Evolutionary conservation across 2,329 filamentous ascomycete species (phyloP).

Genomic region (Cryphonectria nitschkei): DNA sequence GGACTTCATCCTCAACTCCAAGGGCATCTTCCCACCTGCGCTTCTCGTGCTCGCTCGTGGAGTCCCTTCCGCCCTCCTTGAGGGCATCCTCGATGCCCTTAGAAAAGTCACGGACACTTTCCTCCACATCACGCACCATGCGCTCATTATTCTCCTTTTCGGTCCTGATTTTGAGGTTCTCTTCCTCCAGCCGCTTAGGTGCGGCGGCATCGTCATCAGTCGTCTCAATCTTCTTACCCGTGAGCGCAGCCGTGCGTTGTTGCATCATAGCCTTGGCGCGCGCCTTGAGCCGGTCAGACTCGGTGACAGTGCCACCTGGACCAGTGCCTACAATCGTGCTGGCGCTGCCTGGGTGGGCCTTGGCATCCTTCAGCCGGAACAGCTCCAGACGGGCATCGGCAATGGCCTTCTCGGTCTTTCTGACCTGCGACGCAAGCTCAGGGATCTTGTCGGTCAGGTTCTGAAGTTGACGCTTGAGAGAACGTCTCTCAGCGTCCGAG

Average conservation of each 20-base stretch:
- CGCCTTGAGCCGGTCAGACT: slow-evolving; percentile 92
- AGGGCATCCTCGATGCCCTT: slow-evolving; percentile 83
- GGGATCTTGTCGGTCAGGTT: slow-evolving; percentile 87
- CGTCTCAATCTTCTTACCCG: slow-evolving; percentile 76
- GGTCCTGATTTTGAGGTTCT: slow-evolving; percentile 76
- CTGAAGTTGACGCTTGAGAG: slow-evolving; percentile 88
- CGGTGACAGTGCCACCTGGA: slow-evolving; percentile 86
- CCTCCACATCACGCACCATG: slow-evolving; percentile 96
- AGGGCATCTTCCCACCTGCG: slow-evolving; percentile 95
- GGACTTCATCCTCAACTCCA: slow-evolving; percentile 94
- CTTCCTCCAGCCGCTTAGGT: slow-evolving; percentile 84
- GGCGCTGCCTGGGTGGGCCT: slow-evolving; percentile 82
- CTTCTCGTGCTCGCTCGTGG: slow-evolving; percentile 83
- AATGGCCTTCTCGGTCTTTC: slow-evolving; percentile 88
- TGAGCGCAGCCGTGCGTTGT: slow-evolving; percentile 88
- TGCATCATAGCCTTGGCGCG: slow-evolving; percentile 99
- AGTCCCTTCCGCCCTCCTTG: slow-evolving; percentile 77
- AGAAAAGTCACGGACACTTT: slow-evolving; percentile 89
- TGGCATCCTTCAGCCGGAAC: slow-evolving; percentile 91
- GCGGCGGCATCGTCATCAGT: slow-evolving; percentile 75
- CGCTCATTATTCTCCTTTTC: slow-evolving; percentile 94
- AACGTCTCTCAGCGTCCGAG: slow-evolving; percentile 83
- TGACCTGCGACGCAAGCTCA: slow-evolving; percentile 87
- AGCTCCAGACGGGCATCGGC: slow-evolving; percentile 89
- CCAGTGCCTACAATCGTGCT: slow-evolving; percentile 87